A percentile compares a stretch with the other conserved stretches of the same genome.
Conservation (phyloP, 257 asterid genomes). For the Fraxinus pennsylvanica region DNA sequence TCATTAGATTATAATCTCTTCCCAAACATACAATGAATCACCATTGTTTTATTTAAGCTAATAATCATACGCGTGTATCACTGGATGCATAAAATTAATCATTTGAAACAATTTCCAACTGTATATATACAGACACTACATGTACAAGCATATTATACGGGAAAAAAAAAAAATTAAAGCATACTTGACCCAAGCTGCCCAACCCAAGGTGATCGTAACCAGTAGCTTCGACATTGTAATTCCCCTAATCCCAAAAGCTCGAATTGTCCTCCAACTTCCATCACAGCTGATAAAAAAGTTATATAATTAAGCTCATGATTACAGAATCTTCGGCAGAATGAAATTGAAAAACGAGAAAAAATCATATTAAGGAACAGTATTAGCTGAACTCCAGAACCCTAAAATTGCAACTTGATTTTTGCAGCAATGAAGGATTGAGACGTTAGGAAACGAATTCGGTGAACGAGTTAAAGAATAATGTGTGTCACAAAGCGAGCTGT, state of each 20-base stretch:
- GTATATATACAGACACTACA: too few species aligned
- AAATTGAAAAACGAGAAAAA: background rate
- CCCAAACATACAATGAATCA: background rate
- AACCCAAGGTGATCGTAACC: slow-evolving; percentile 69
- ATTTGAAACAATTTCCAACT: slow-evolving; percentile 2
- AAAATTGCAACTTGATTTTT: background rate
- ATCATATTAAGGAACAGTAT: background rate
- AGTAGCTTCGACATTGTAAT: slow-evolving; percentile 51
- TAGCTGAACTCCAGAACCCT: background rate
- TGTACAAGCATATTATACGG: too few species aligned
- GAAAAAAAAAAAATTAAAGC: background rate
- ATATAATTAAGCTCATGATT: background rate
- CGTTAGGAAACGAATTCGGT: background rate
- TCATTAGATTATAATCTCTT: too few species aligned
- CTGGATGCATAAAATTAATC: background rate
- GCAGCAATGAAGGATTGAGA: background rate
- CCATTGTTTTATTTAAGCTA: background rate
- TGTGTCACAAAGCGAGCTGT: too few species aligned
- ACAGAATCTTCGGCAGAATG: background rate
- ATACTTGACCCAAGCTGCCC: slow-evolving; percentile 71
- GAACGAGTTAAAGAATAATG: background rate
- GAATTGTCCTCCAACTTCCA: background rate
- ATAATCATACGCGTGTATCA: background rate
- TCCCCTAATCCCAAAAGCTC: background rate
- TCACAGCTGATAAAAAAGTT: background rate